Conservation (phyloP, 257 asterid species). For the Anisodus acutangulus region DNA sequence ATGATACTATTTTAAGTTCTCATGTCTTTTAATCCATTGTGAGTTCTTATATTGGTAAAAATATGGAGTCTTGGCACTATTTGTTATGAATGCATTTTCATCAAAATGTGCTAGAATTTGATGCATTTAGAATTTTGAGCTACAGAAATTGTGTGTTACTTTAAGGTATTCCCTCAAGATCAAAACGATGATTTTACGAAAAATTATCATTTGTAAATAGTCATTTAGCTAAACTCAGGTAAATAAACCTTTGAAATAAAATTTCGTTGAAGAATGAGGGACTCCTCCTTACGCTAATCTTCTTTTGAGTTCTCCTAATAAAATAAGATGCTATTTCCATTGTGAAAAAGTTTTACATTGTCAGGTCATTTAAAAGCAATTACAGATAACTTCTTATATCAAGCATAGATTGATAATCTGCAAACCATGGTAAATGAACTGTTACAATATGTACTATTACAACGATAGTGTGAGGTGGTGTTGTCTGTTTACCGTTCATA, state of each 20-base stretch:
- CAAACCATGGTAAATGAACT: background rate
- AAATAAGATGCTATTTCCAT: background rate
- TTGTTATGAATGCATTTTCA: background rate
- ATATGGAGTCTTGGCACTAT: background rate
- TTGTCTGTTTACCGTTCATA: background rate
- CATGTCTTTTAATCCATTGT: no score
- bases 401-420: background rate
- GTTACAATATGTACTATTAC: background rate
- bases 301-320: background rate
- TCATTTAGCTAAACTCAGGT: background rate
- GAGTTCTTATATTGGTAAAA: background rate
- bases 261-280: background rate
- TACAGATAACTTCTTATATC: background rate
- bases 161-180: background rate
- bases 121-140: conserved; percentile 18
- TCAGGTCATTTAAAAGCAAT: background rate
- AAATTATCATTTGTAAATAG: background rate
- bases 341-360: background rate
- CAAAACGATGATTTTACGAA: background rate
- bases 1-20: no score
- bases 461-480: background rate
- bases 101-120: background rate
- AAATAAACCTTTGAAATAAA: background rate
- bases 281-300: background rate
- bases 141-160: background rate